Evolutionary conservation across 352 stramenopile species (phyloP), one percentile per base, ranked within the genome.

Genomic region (Plasmopara muralis): DNA sequence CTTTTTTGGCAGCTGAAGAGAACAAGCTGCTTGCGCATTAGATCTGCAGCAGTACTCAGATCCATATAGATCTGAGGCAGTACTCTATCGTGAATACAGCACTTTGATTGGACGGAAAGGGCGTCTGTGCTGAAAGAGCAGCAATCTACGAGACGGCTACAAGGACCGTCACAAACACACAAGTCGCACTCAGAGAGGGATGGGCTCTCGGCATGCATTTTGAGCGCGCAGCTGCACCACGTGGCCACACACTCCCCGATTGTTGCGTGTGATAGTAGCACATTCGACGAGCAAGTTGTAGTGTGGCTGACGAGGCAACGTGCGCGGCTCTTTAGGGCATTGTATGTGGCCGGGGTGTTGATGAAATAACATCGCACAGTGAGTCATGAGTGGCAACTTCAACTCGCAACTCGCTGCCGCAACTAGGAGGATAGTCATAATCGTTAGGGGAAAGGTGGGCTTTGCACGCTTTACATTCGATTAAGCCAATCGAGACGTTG

Each of bases 1-100:
- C 53, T 53, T 66, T 58, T 53, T 39, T 18, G 20, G 18, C 40
- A 45, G 15, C 31, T 25, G 20, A 3, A 25, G 20, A 25, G 20
- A 25, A 25, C 20, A 25, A 25, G 20, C 20, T 25, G 20, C 20
- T 25, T 25, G 20, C 20, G 20, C 20, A 25, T 3, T 25, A 25
- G 20, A n/a, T n/a, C n/a, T n/a, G n/a, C n/a, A n/a, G n/a, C n/a
- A n/a, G n/a, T n/a, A n/a, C n/a, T n/a, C n/a, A n/a, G n/a, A n/a
- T n/a, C n/a, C n/a, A n/a, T n/a, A n/a, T n/a, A n/a, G n/a, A n/a
- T n/a, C n/a, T 25, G 20, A 25, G 20, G 20, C 20, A 25, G 20
- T 25, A 25, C 20, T 25, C 20, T 25, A 25, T 25, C 20, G 3
- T 25, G 1, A 12, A 35, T 2, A 35, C 6, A 1, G 31, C 10